Conservation (phyloP, 306 rosid genomes). For the Astragalus glycyphyllos region DNA sequence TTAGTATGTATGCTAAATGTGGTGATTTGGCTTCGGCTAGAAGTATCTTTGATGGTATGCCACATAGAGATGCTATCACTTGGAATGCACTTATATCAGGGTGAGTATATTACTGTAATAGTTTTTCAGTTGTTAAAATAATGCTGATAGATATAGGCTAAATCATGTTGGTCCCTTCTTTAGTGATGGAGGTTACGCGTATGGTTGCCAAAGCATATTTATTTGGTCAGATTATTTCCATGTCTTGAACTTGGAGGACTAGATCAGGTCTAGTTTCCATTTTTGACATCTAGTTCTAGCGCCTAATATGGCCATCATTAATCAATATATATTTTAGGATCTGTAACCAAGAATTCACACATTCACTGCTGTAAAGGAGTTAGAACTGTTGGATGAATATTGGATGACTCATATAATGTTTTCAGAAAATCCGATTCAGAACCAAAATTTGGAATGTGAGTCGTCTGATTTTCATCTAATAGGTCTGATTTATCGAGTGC, state of each 20-base stretch:
- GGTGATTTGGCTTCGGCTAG: conserved; percentile 77
- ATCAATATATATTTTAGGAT: not conserved
- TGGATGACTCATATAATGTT: not conserved
- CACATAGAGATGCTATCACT: conserved; percentile 62
- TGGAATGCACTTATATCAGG: conserved; percentile 95
- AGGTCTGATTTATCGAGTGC: not conserved
- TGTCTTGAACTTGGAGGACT: not conserved
- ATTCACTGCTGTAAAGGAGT: not conserved
- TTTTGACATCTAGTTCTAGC: not conserved
- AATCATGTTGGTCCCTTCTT: not conserved
- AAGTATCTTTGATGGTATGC: conserved; percentile 72
- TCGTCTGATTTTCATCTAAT: not conserved
- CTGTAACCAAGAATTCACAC: not conserved
- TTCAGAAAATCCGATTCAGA: not conserved
- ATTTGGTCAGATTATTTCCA: not conserved
- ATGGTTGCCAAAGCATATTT: not conserved
- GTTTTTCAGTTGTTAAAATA: not conserved
- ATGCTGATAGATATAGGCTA: not conserved
- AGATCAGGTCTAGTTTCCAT: not conserved
- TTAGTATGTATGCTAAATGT: conserved; percentile 80
- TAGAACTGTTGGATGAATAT: not conserved
- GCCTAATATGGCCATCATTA: not conserved
- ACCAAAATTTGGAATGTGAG: not conserved
- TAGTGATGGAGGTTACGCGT: not conserved
- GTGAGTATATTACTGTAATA: conserved; percentile 44